phyloP scores from a whole-genome alignment of 257 asterid species.

The Plantago ovata region DNA sequence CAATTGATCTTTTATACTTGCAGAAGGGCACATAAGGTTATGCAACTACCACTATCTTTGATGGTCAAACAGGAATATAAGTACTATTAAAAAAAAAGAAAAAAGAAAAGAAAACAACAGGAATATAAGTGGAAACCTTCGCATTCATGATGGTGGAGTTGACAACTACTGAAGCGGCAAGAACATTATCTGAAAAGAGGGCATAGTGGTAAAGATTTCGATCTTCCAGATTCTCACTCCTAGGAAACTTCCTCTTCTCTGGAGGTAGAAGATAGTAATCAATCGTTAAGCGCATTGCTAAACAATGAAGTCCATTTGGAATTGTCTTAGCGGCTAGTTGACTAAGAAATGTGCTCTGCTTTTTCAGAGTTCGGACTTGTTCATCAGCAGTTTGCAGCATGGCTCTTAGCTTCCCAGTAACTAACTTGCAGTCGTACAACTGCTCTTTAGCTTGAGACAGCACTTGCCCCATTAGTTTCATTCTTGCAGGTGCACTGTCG shows the following conservation, averaged over 20 bases:
- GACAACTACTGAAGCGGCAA: conserved; percentile 98
- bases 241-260: conserved; percentile 79
- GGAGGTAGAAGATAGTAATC: conserved; percentile 84
- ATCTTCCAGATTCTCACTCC: conserved; percentile 78
- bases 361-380: conserved; percentile 93
- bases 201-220: conserved; percentile 89
- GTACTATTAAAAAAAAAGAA: conserved; percentile 14
- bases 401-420: conserved; percentile 91
- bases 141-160: conserved; percentile 85
- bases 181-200: conserved; percentile 92
- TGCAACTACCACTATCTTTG: neutral
- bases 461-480: conserved; percentile 88
- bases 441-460: conserved; percentile 87
- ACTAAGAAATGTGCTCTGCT: conserved; percentile 96
- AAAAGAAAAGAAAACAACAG: conserved; percentile 3
- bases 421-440: conserved; percentile 85
- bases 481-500: conserved; percentile 75
- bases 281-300: conserved; percentile 87
- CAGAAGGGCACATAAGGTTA: conserved; percentile 1
- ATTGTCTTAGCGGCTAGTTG: conserved; percentile 97
- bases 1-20: neutral
- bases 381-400: conserved; percentile 98
- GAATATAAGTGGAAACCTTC: conserved; percentile 46
- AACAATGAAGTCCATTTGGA: conserved; percentile 95
- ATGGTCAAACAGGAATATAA: conserved; percentile 5